Percentiles rank a stretch among this genome's conserved stretches.
phyloP scores from a whole-genome alignment of 768 basidiomycete genomes.

The Russula brevipes region DNA sequence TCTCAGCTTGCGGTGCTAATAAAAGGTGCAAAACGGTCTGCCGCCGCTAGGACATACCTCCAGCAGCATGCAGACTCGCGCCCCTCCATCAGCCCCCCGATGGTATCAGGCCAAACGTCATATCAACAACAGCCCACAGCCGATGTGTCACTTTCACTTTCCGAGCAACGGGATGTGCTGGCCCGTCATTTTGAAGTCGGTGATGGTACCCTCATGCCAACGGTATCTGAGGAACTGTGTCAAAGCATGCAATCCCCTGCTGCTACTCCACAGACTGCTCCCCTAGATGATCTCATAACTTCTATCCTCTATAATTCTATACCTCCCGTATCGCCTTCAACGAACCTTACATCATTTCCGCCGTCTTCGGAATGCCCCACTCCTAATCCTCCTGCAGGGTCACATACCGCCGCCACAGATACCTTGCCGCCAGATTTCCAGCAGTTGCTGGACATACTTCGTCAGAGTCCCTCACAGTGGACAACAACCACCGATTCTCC shows the following conservation, averaged over 20 bases:
- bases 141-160: not conserved
- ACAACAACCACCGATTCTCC: constrained; percentile 24
- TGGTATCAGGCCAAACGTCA: not conserved
- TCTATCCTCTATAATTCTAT: constrained; percentile 16
- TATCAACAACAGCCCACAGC: constrained; percentile 2
- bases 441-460: constrained; percentile 9
- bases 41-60: constrained; percentile 49
- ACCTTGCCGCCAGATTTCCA: constrained; percentile 4
- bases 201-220: constrained; percentile 1
- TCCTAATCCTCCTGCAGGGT: not conserved
- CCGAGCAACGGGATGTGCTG: not conserved
- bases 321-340: not conserved
- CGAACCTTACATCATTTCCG: not conserved
- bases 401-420: constrained; percentile 6
- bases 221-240: not conserved
- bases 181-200: not conserved
- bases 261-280: constrained; percentile 26
- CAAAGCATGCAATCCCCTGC: constrained; percentile 11
- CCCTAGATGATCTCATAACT: constrained; percentile 38
- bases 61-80: constrained; percentile 27
- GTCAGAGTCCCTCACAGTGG: not conserved
- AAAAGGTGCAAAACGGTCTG: constrained; percentile 55
- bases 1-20: constrained; percentile 56
- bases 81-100: not conserved
- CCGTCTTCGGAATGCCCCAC: not conserved